Evolutionary conservation across 2,329 filamentous ascomycete species (phyloP).

Genomic region (Diplodia corticola): DNA sequence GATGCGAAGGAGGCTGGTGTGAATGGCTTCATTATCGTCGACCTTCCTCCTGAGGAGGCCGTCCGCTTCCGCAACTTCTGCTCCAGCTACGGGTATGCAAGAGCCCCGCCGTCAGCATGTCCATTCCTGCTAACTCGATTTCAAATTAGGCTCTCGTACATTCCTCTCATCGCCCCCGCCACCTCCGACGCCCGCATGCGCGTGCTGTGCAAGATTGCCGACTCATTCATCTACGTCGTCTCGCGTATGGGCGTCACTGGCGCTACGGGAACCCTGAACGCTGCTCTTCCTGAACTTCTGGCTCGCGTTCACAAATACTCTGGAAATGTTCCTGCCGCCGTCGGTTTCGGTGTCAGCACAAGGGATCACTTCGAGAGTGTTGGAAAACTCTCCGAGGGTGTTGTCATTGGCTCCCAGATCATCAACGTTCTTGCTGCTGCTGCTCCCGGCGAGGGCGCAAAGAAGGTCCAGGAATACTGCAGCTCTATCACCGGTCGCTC

Average conservation of each 20-base stretch:
- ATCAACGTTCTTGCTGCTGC: slow-evolving; percentile 76
- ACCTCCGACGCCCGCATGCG: slow-evolving; percentile 94
- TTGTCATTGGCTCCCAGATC: slow-evolving; percentile 95
- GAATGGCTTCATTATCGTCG: slow-evolving; percentile 96
- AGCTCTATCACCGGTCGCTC: slow-evolving; percentile 66
- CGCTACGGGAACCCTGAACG: slow-evolving; percentile 78
- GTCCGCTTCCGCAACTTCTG: slow-evolving; percentile 87
- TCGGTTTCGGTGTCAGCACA: slow-evolving; percentile 96
- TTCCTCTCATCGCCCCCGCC: slow-evolving; percentile 92
- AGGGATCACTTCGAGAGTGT: slow-evolving; percentile 90
- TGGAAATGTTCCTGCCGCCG: slow-evolving; percentile 83
- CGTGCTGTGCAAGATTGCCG: slow-evolving; percentile 91
- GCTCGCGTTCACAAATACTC: slow-evolving; percentile 88
- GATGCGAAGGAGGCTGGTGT: slow-evolving; percentile 83
- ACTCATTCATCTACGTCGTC: slow-evolving; percentile 98
- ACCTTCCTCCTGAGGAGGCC: slow-evolving; percentile 93
- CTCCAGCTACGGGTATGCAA: slow-evolving; percentile 67
- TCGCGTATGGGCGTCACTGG: slow-evolving; percentile 97
- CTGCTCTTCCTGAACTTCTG: slow-evolving; percentile 77
- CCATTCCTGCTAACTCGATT: neutral
- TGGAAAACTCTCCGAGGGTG: slow-evolving; percentile 81
- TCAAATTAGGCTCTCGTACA: slow-evolving; percentile 72
- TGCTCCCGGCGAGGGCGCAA: slow-evolving; percentile 63
- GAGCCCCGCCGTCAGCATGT: neutral
- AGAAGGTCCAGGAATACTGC: slow-evolving; percentile 84